phyloP scores from a whole-genome alignment of 208 protist genomes.

The Leishmania turanica region DNA sequence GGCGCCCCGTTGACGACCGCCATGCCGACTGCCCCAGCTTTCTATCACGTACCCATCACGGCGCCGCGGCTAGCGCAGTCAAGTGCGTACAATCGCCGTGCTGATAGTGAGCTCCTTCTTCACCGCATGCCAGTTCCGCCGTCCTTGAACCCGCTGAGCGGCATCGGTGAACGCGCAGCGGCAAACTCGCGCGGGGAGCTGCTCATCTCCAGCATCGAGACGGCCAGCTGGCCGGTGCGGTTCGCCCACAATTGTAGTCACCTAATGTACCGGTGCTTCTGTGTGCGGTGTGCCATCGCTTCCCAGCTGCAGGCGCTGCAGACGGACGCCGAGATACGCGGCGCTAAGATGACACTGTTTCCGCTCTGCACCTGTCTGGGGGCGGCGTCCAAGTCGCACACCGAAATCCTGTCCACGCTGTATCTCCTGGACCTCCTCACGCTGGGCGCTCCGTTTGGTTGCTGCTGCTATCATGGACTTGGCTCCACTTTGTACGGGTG shows the following conservation, averaged over 20 bases:
- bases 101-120: background rate
- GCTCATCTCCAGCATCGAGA: background rate
- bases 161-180: background rate
- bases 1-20: background rate
- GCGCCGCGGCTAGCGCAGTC: background rate
- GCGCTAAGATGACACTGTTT: slow-evolving; percentile 27
- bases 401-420: slow-evolving; percentile 39
- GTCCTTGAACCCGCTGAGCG: background rate
- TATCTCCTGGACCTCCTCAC: slow-evolving; percentile 53
- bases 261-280: slow-evolving; percentile 56
- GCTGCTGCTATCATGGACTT: slow-evolving; percentile 68
- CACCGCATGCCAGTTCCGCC: background rate
- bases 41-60: slow-evolving; percentile 20
- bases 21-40: background rate
- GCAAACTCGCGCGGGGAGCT: background rate
- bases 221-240: background rate
- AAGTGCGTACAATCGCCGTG: background rate
- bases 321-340: slow-evolving; percentile 42
- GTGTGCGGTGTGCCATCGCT: slow-evolving; percentile 66
- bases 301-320: slow-evolving; percentile 58
- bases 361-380: slow-evolving; percentile 47
- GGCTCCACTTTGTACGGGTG: slow-evolving; percentile 65
- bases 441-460: slow-evolving; percentile 47
- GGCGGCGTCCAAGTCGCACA: slow-evolving; percentile 23
- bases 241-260: slow-evolving; percentile 19